Conservation (phyloP, 305 asterid genomes). For the Ilex paraguariensis region DNA sequence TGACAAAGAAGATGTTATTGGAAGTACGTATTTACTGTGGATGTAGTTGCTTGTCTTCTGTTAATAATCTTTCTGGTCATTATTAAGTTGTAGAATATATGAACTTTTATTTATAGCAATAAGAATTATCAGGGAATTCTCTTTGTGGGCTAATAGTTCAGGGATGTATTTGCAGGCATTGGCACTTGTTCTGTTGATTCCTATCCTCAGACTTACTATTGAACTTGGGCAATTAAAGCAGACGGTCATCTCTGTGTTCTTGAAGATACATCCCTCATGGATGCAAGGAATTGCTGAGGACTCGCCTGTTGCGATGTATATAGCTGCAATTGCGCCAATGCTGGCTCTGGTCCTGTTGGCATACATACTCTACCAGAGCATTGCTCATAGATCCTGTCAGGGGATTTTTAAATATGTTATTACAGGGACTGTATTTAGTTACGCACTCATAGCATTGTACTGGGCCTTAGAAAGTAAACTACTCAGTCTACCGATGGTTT, state of each 20-base stretch:
- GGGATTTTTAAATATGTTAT: constrained; percentile 55
- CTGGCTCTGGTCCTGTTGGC: constrained; percentile 56
- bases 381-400: constrained; percentile 28
- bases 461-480: constrained; percentile 63
- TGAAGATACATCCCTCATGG: constrained; percentile 47
- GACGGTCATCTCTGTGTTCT: constrained; percentile 40
- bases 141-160: background rate
- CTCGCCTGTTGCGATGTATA: constrained; percentile 45
- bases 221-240: constrained; percentile 58
- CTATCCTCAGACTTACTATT: constrained; percentile 69
- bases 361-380: constrained; percentile 48
- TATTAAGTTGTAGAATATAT: too few relatives aligned
- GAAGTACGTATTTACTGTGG: constrained; percentile 42
- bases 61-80: background rate
- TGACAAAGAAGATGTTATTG: constrained; percentile 48
- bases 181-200: constrained; percentile 62
- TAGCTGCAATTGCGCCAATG: constrained; percentile 54
- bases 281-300: constrained; percentile 38
- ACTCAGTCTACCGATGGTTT: constrained; percentile 25
- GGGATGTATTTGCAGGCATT: constrained; percentile 54
- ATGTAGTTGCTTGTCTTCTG: background rate
- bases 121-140: background rate
- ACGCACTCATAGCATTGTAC: constrained; percentile 47
- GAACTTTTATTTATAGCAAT: background rate
- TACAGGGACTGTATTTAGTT: constrained; percentile 46